These are phyloP conservation scores for Arabidopsis hybrid DNA, from an alignment of 441 rosid genomes.

Conservation along the genomic window DNA sequence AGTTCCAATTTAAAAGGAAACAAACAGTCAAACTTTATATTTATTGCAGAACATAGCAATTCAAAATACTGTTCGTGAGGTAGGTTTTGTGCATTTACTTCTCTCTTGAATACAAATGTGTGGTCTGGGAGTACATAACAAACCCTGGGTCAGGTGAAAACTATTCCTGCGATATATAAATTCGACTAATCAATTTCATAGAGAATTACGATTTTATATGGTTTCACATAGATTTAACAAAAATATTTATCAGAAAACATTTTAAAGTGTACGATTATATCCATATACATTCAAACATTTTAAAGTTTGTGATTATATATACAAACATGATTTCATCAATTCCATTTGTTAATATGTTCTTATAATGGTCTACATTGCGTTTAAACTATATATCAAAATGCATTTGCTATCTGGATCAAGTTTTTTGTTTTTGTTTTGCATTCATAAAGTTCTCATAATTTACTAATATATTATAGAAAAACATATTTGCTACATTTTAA, in stretches of 20 bases:
- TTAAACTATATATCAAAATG: not conserved
- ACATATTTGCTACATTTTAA: not conserved
- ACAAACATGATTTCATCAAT: not conserved
- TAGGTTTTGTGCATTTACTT: constrained; percentile 44
- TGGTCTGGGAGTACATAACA: not conserved
- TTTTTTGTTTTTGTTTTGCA: not conserved
- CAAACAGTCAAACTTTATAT: constrained; percentile 32
- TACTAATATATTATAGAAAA: not conserved
- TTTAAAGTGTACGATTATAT: no score
- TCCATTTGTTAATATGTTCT: not conserved
- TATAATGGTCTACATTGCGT: not conserved
- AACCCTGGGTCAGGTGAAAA: not conserved
- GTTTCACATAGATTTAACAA: no score
- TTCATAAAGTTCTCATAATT: not conserved
- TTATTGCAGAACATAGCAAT: constrained; percentile 23
- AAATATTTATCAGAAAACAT: no score
- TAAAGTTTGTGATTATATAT: not conserved
- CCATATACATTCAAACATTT: no score
- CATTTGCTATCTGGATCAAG: constrained; percentile 1
- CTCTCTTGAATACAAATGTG: not conserved
- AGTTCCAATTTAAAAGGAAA: constrained; percentile 34
- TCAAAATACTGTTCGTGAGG: constrained; percentile 15
- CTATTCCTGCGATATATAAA: no score
- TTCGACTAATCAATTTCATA: no score
- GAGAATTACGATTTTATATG: no score